Evolutionary conservation across 202 grass and related monocot genomes (phyloP).

Genomic region (Schoenoplectus triqueter): DNA sequence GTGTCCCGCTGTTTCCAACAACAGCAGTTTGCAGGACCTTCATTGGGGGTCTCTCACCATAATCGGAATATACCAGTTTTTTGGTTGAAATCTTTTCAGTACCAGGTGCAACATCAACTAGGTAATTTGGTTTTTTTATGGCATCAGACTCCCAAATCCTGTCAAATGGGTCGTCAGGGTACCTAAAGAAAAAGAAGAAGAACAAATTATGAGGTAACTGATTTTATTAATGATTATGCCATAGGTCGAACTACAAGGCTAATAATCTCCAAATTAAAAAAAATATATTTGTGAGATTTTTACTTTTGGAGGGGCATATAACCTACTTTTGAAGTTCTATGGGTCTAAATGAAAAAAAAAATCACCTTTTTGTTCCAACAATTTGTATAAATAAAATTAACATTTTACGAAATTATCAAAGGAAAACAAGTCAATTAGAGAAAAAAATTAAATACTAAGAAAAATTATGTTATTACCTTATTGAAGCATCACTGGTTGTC

Average conservation of each 20-base stretch:
- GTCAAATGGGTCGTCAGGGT: conserved; percentile 42
- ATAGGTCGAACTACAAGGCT: neutral
- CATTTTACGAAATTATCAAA: neutral
- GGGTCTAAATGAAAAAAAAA: neutral
- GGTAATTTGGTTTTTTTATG: conserved; percentile 37
- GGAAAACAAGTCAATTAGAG: neutral
- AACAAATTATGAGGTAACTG: neutral
- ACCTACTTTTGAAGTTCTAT: neutral
- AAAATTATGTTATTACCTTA: conserved; percentile 16
- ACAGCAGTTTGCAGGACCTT: conserved; percentile 47
- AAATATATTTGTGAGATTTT: neutral
- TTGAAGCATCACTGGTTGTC: conserved; percentile 32
- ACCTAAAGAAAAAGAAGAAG: conserved; percentile 20
- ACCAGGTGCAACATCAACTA: conserved; percentile 41
- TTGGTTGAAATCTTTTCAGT: conserved; percentile 34
- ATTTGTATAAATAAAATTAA: neutral
- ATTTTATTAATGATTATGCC: neutral
- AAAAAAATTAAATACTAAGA: neutral
- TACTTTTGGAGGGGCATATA: neutral
- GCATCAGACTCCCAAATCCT: conserved; percentile 44
- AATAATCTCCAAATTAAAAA: neutral
- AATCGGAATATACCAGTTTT: conserved; percentile 13
- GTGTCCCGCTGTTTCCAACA: conserved; percentile 37
- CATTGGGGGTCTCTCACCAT: conserved; percentile 22
- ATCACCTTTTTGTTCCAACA: neutral